Conservation (phyloP, 2,329 filamentous ascomycete genomes). For the Aspergillus sp. region DNA sequence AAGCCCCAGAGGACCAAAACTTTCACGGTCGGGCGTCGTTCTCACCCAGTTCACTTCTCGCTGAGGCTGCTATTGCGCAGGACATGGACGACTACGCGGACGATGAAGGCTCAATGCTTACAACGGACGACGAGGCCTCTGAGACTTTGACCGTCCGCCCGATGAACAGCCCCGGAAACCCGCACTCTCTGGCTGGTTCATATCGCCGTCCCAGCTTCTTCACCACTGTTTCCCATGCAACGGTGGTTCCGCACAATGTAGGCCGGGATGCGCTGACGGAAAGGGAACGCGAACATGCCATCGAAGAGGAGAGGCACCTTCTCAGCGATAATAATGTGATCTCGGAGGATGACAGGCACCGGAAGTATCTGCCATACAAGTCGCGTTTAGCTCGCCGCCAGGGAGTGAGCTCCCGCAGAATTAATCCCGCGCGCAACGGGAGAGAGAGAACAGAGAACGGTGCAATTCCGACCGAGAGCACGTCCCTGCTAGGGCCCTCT, state of each 20-base stretch:
- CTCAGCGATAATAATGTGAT: conserved; percentile 53
- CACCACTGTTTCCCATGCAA: conserved; percentile 60
- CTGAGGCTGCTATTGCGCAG: conserved; percentile 54
- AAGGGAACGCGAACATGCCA: conserved; percentile 44
- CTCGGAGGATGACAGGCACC: conserved; percentile 39
- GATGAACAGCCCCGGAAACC: conserved; percentile 26
- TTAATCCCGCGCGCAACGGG: conserved; percentile 2
- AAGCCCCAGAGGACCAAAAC: conserved; percentile 17
- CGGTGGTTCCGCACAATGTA: conserved; percentile 48
- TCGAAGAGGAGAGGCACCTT: conserved; percentile 49
- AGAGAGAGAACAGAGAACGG: no score
- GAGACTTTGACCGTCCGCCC: conserved; percentile 35
- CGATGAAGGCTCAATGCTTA: conserved; percentile 36
- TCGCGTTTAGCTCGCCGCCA: conserved; percentile 11
- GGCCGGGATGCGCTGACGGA: conserved; percentile 41
- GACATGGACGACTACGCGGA: conserved; percentile 58
- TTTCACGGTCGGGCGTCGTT: conserved; percentile 36
- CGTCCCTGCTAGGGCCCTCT: conserved; percentile 38
- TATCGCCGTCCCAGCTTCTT: conserved; percentile 74
- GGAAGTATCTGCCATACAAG: conserved; percentile 14
- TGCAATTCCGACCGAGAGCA: conserved; percentile 37
- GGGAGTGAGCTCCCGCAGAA: conserved; percentile 4
- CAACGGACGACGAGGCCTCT: conserved; percentile 30
- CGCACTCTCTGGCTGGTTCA: conserved; percentile 48
- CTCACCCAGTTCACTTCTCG: conserved; percentile 54